Percentiles rank a stretch among this genome's conserved stretches.
These are phyloP conservation scores for Lichtheimia corymbifera DNA, from an alignment of 371 early-diverging fungal species.

Conservation along the genomic window DNA sequence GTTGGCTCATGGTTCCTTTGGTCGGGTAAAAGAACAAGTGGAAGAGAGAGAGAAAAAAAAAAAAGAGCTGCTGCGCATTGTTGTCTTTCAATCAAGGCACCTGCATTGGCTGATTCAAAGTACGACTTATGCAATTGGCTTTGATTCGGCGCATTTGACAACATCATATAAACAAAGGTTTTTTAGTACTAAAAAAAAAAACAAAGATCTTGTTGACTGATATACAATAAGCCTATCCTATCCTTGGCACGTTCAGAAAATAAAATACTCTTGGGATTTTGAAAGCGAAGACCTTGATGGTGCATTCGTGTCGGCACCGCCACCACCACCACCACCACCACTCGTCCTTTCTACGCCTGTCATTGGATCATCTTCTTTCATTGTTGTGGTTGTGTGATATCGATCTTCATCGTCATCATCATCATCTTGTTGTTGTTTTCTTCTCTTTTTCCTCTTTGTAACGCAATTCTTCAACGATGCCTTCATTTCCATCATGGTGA, in stretches of 20 bases:
- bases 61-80: no score
- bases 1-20: not conserved
- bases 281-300: no score
- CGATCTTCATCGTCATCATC: constrained; percentile 3
- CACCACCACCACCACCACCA: not conserved
- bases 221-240: no score
- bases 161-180: no score
- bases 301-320: not conserved
- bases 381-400: not conserved
- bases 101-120: no score
- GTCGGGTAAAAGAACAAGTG: not conserved
- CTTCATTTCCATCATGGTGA: constrained; percentile 59
- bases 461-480: constrained; percentile 38
- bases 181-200: no score
- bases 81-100: no score
- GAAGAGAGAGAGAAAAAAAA: not conserved
- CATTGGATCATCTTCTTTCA: constrained; percentile 13
- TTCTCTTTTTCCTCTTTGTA: constrained; percentile 28
- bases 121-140: no score
- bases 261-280: no score
- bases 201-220: no score
- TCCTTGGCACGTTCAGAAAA: no score
- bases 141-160: no score
- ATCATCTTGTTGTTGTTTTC: constrained; percentile 18
- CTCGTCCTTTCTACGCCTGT: constrained; percentile 4